A percentile compares a stretch with the other conserved stretches of the same genome.
These are phyloP conservation scores for Salix exigua DNA, from an alignment of 345 rosid species.

Conservation along the genomic window DNA sequence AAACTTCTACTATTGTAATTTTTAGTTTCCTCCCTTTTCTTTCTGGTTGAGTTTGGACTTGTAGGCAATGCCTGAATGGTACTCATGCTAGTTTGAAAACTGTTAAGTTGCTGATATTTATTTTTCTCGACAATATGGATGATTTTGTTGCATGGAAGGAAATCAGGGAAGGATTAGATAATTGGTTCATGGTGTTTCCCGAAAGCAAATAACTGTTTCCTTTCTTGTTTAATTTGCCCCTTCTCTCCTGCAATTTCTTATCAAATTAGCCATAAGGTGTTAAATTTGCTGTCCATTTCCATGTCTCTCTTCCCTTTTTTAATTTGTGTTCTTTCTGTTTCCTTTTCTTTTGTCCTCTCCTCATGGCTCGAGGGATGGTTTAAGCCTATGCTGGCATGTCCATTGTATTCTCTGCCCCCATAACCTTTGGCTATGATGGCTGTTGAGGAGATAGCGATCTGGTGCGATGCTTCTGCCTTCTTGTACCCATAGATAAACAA, in stretches of 20 bases:
- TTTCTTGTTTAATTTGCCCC: background rate
- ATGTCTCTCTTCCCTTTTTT: conserved; percentile 16
- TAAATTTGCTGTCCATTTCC: conserved; percentile 22
- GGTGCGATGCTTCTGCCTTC: conserved; percentile 30
- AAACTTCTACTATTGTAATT: background rate
- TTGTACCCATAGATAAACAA: conserved; percentile 2
- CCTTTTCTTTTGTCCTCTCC: conserved; percentile 1
- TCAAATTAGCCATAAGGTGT: conserved; percentile 10
- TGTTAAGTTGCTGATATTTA: background rate
- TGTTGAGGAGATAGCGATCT: conserved; percentile 28
- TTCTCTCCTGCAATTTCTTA: background rate
- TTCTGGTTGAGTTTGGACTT: background rate
- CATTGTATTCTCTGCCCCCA: conserved; percentile 24
- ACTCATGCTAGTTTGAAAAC: background rate
- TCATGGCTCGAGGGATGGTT: conserved; percentile 33
- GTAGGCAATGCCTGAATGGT: background rate
- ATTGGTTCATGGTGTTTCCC: background rate
- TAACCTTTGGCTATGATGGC: conserved; percentile 29
- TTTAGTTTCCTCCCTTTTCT: background rate
- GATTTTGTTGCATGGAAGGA: background rate
- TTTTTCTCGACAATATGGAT: background rate
- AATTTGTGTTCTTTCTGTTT: conserved; percentile 1
- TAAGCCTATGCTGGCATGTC: conserved; percentile 34
- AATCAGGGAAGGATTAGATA: background rate
- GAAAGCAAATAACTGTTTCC: background rate